These are phyloP conservation scores for Leishmania lainsoni DNA, from an alignment of 208 protist species.

Conservation along the genomic window DNA sequence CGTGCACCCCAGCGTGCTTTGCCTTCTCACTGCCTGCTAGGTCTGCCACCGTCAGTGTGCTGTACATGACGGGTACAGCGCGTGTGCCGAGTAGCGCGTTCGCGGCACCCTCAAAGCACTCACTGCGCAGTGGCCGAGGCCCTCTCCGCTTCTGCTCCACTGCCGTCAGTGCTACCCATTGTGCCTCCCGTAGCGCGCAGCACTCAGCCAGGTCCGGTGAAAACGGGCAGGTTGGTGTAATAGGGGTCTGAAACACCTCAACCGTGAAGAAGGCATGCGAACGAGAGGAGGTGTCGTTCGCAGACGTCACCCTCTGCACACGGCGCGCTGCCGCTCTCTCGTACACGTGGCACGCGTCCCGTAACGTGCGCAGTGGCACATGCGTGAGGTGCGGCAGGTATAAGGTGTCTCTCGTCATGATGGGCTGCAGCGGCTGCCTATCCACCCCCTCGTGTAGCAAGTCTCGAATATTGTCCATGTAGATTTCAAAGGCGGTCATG, in stretches of 20 bases:
- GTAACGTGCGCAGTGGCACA: constrained; percentile 22
- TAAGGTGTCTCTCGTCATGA: constrained; percentile 49
- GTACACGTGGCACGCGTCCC: neutral
- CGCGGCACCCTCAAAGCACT: constrained; percentile 39
- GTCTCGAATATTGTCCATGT: constrained; percentile 80
- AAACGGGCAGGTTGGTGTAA: constrained; percentile 9
- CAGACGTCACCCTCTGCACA: constrained; percentile 60
- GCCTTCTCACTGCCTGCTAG: constrained; percentile 91
- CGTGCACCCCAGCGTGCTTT: constrained; percentile 55
- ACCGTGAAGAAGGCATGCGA: constrained; percentile 88
- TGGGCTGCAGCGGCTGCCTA: constrained; percentile 29
- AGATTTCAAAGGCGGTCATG: constrained; percentile 77
- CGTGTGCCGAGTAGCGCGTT: constrained; percentile 32
- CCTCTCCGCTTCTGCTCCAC: constrained; percentile 31
- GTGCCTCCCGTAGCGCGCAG: neutral
- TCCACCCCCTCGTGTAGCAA: constrained; percentile 39
- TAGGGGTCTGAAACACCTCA: constrained; percentile 72
- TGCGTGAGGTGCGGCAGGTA: constrained; percentile 47
- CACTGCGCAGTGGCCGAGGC: constrained; percentile 1
- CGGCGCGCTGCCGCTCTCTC: constrained; percentile 38
- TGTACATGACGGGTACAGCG: constrained; percentile 56
- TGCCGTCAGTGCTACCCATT: constrained; percentile 26
- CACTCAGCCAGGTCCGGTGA: neutral
- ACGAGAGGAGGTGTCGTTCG: constrained; percentile 87
- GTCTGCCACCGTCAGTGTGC: constrained; percentile 85